Evolutionary conservation across 495 filamentous ascomycete genomes (phyloP).

Genomic region (Bathelium albidoporum): DNA sequence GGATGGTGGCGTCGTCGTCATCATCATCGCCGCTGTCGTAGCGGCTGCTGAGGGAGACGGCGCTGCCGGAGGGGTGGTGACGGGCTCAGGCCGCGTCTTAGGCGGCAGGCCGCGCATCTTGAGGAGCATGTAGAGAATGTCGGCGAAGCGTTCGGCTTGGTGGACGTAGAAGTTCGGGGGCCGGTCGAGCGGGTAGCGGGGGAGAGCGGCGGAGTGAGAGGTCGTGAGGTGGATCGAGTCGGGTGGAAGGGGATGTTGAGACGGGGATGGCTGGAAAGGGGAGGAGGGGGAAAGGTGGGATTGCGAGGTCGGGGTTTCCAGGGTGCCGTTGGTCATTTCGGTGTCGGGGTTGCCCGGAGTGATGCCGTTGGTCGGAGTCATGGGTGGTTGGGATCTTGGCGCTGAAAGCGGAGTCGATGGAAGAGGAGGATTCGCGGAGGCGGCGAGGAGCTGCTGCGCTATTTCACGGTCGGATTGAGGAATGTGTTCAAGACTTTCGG

Average conservation of each 20-base stretch:
- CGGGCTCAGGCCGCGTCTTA: slow-evolving; percentile 34
- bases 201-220: neutral
- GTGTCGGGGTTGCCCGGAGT: neutral
- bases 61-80: slow-evolving; percentile 3
- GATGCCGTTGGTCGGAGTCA: neutral
- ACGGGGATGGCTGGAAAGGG: neutral
- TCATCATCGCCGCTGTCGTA: too few species aligned
- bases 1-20: too few species aligned
- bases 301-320: neutral
- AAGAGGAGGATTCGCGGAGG: neutral
- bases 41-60: neutral
- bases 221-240: neutral
- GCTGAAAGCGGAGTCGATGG: neutral
- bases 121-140: slow-evolving; percentile 64
- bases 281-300: neutral
- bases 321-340: neutral
- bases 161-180: slow-evolving; percentile 52
- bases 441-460: slow-evolving; percentile 11
- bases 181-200: slow-evolving; percentile 59
- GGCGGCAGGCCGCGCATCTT: slow-evolving; percentile 62
- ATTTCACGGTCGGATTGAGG: slow-evolving; percentile 10
- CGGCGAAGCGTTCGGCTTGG: slow-evolving; percentile 63
- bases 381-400: neutral
- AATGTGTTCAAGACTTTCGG: neutral
- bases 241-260: neutral